These are phyloP conservation scores for Metschnikowia koreensis DNA, from an alignment of 805 yeast species.

Conservation along the genomic window DNA sequence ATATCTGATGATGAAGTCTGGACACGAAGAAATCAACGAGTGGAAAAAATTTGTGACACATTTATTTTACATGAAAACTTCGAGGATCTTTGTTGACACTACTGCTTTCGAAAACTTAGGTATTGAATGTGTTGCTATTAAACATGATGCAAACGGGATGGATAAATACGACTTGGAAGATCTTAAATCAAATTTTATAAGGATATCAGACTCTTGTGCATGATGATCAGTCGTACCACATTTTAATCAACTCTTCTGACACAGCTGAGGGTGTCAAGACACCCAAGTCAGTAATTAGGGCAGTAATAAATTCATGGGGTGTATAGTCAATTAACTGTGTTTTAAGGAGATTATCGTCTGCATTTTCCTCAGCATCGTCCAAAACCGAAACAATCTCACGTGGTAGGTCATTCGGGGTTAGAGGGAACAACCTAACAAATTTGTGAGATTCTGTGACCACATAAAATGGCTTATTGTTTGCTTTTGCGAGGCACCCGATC, in stretches of 20 bases:
- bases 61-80: slow-evolving; percentile 50
- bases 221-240: slow-evolving; percentile 82
- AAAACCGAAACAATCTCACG: slow-evolving; percentile 29
- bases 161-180: slow-evolving; percentile 43
- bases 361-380: slow-evolving; percentile 22
- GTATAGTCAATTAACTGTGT: slow-evolving; percentile 76
- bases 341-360: slow-evolving; percentile 23
- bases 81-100: slow-evolving; percentile 52
- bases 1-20: slow-evolving; percentile 44
- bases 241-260: slow-evolving; percentile 95
- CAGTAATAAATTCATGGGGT: slow-evolving; percentile 93
- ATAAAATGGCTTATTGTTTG: slow-evolving; percentile 88
- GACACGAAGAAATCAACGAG: slow-evolving; percentile 13
- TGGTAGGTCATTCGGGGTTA: slow-evolving; percentile 90
- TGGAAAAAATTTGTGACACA: slow-evolving; percentile 61
- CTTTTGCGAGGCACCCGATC: slow-evolving; percentile 86
- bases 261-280: slow-evolving; percentile 97
- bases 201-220: not conserved
- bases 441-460: slow-evolving; percentile 95
- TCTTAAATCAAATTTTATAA: slow-evolving; percentile 22
- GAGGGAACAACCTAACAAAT: slow-evolving; percentile 93
- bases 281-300: slow-evolving; percentile 93
- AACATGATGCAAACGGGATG: slow-evolving; percentile 19
- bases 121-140: slow-evolving; percentile 46
- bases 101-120: slow-evolving; percentile 40